Evolutionary conservation across 371 early-diverging fungal genomes (phyloP).

Genomic region (Mucor velutinosus): DNA sequence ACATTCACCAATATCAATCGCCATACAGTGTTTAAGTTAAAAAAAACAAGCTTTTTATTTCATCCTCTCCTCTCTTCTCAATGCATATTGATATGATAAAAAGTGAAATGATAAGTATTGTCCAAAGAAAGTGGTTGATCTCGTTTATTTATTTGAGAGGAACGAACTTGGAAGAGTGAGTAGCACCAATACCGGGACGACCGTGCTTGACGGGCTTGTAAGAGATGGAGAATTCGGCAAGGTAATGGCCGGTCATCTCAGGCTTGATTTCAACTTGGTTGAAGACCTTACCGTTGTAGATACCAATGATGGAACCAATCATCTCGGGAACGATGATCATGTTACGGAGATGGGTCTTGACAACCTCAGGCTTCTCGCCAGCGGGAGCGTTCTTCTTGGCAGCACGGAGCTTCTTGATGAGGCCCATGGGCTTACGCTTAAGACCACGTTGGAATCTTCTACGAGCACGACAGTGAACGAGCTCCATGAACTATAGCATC

Average conservation of each 20-base stretch:
- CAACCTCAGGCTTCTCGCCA: constrained; percentile 65
- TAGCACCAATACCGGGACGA: constrained; percentile 99
- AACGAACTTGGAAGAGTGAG: constrained; percentile 75
- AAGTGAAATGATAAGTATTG: not conserved
- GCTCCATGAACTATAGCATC: constrained; percentile 92
- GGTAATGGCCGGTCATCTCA: constrained; percentile 99
- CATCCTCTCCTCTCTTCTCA: not conserved
- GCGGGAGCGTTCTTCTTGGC: constrained; percentile 90
- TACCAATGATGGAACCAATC: constrained; percentile 98
- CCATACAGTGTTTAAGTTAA: not conserved
- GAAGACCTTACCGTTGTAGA: constrained; percentile 99
- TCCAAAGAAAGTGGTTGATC: not conserved
- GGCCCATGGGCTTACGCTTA: constrained; percentile 95
- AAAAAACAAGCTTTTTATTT: not conserved
- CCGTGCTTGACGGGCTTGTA: constrained; percentile 99
- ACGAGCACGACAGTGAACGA: constrained; percentile 95
- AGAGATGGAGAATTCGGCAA: constrained; percentile 94
- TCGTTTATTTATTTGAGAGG: constrained; percentile 38
- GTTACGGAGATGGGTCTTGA: constrained; percentile 99
- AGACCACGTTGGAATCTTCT: constrained; percentile 97
- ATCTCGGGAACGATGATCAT: constrained; percentile 99
- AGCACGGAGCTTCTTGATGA: constrained; percentile 95
- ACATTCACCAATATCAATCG: not conserved
- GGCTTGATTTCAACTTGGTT: constrained; percentile 99
- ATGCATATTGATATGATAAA: not conserved